Conservation (phyloP, 2,329 filamentous ascomycete genomes). For the Curvularia lunata region DNA sequence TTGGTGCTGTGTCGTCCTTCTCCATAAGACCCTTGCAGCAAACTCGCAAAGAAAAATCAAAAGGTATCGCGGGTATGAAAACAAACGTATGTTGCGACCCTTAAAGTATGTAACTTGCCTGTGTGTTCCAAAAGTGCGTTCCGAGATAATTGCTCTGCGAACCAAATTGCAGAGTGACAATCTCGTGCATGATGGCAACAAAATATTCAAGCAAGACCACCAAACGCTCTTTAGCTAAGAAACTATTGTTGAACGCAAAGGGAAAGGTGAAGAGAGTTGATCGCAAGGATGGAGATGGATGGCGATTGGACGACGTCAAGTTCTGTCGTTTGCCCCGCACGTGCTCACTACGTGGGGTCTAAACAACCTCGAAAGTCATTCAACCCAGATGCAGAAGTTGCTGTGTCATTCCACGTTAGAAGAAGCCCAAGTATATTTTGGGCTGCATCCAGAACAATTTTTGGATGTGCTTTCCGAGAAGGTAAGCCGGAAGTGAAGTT, state of each 20-base stretch:
- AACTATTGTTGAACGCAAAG: neutral
- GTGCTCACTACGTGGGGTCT: constrained; percentile 21
- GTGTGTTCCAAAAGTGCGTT: constrained; percentile 97
- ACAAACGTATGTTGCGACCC: neutral
- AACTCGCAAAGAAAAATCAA: neutral
- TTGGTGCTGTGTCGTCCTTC: neutral
- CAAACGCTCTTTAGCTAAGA: neutral
- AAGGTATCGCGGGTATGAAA: neutral
- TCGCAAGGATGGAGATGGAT: neutral
- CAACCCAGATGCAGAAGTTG: no score
- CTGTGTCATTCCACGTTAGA: no score
- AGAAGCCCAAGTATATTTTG: no score
- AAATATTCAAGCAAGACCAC: neutral
- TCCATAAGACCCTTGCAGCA: neutral
- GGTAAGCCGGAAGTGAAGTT: no score
- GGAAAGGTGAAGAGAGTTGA: neutral
- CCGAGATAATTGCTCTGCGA: constrained; percentile 91
- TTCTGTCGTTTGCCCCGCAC: constrained; percentile 30
- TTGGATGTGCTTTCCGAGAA: no score
- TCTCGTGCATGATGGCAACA: constrained; percentile 78
- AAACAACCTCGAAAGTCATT: no score
- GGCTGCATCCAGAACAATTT: no score
- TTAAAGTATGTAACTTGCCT: constrained; percentile 63
- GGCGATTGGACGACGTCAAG: constrained; percentile 17
- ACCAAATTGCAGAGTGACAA: constrained; percentile 91